Conservation (phyloP, 371 early-diverging fungal species). For the Conidiobolus incongruus region DNA sequence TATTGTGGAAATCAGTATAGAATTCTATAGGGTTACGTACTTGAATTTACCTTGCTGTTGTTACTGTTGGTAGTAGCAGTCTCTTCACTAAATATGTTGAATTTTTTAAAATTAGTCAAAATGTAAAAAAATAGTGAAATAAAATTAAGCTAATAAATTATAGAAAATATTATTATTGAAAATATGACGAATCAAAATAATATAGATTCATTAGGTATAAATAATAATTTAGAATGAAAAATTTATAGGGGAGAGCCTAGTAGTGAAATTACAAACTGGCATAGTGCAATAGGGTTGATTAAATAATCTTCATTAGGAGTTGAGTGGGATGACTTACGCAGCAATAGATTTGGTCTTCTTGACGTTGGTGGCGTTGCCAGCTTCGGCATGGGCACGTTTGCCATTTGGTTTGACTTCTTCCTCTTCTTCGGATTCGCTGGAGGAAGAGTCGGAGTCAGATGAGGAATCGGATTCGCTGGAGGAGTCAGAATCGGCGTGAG, state of each 20-base stretch:
- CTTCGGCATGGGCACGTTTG: conserved; percentile 5
- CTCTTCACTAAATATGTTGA: conserved; percentile 8
- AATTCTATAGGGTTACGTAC: not conserved
- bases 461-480: conserved; percentile 10
- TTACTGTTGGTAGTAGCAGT: conserved; percentile 5
- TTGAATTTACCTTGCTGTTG: conserved; percentile 8
- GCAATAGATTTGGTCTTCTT: conserved; percentile 3
- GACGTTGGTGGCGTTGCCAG: conserved; percentile 7
- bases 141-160: not conserved
- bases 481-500: conserved; percentile 8
- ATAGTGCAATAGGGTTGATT: not conserved
- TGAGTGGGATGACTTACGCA: not conserved
- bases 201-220: too few species aligned
- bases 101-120: too few species aligned
- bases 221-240: not conserved
- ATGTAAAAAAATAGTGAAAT: not conserved
- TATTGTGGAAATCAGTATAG: not conserved
- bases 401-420: not conserved
- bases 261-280: not conserved
- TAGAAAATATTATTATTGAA: not conserved
- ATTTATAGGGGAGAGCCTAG: not conserved
- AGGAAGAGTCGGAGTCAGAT: conserved; percentile 7
- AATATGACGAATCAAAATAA: too few species aligned
- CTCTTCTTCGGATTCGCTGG: conserved; percentile 5
- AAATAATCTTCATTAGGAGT: conserved; percentile 5